Conservation (phyloP, 2,329 filamentous ascomycete species). For the Verruconis gallopava region DNA sequence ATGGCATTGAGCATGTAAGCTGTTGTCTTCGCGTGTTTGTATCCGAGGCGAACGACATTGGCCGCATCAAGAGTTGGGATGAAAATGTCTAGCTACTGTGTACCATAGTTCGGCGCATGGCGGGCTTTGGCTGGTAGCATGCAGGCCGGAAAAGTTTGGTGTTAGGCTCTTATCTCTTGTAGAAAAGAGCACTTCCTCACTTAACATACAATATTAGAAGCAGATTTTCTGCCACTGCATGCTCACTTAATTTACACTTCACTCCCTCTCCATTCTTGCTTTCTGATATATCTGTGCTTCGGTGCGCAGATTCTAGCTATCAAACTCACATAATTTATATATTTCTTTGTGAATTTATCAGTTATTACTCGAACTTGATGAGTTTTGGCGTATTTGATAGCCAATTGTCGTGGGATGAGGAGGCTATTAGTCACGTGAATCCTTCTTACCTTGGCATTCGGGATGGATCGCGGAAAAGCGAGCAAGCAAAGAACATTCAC, state of each 20-base stretch:
- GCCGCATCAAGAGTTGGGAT: neutral
- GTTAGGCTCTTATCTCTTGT: neutral
- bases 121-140: neutral
- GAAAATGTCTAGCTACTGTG: neutral
- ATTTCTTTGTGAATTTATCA: too few species aligned
- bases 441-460: neutral
- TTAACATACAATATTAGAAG: neutral
- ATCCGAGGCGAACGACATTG: too few species aligned
- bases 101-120: neutral
- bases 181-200: neutral
- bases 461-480: neutral
- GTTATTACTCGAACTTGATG: too few species aligned
- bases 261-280: neutral
- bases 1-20: constrained; percentile 65
- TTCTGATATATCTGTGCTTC: too few species aligned
- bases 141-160: neutral
- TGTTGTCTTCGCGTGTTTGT: neutral
- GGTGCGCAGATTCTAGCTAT: too few species aligned
- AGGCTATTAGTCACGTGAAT: too few species aligned
- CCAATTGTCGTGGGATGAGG: too few species aligned
- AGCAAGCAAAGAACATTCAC: neutral
- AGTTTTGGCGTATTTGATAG: too few species aligned
- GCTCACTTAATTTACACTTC: neutral
- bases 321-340: too few species aligned
- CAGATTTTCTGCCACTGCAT: neutral